Evolutionary conservation across 805 yeast genomes (phyloP), one percentile per base, ranked within the genome.

Genomic region (Brettanomyces anomalus): DNA sequence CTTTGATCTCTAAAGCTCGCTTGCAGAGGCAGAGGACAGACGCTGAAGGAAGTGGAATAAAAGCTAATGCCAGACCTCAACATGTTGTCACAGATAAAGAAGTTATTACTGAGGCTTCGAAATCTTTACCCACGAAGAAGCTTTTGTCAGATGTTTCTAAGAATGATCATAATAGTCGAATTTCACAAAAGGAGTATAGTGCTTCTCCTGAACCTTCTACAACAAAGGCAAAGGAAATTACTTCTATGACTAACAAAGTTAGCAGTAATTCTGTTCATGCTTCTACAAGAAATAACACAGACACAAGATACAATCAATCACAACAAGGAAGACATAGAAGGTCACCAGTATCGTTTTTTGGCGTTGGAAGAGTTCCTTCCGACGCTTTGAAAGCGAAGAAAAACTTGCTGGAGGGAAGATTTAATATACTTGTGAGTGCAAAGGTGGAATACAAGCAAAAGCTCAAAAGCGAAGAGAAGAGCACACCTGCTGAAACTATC

Each of bases 1-100:
- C 93, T 6, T 80, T 83, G 16, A 64, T 82, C 28, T 66, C 89
- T 8, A 80, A 84, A 59, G 84, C 79, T 50, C 77, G 75, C 54
- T 56, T 56, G n/a, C 79, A 78, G 56, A 85, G 79, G 55, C 77
- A 76, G 44, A 48, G 48, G 19, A 43, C 53, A 19, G 39, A 37
- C 7, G 32, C 39, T 20, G 21, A 19, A 21, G 40, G 37, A 7
- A 24, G 28, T 7, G 28, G 10, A 24, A 24, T 7, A 11, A 24
- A 24, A 11, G 28, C 10, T 24, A 11, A 24, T 7, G 28, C 28
- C 11, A 38, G 15, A n/a, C 32, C 36, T n/a, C 36, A 17, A 30
- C 11, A 19, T 8, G 28, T 16, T 6, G 35, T 47, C 6, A 15
- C 46, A 36, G 42, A 45, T 16, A n/a, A 17, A n/a, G 33, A 24